These are phyloP conservation scores for Pythium chondricola DNA, from an alignment of 352 stramenopile species.

Conservation along the genomic window DNA sequence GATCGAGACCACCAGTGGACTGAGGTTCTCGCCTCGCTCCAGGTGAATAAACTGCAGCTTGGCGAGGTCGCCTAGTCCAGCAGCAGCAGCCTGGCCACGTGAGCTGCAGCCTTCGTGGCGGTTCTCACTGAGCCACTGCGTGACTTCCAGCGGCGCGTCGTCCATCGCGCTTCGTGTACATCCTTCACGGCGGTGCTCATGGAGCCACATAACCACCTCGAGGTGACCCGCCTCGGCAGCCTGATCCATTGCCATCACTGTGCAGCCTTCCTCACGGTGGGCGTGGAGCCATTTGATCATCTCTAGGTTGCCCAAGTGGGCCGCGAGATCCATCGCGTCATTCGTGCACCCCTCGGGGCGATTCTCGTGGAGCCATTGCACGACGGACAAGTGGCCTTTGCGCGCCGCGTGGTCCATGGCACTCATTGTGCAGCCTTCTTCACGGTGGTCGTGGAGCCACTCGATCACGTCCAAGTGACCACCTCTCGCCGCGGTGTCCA, in stretches of 20 bases:
- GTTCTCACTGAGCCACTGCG: constrained; percentile 22
- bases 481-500: constrained; percentile 15
- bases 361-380: constrained; percentile 24
- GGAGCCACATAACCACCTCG: constrained; percentile 25
- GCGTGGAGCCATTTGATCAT: constrained; percentile 26
- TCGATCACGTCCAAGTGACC: constrained; percentile 21
- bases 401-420: constrained; percentile 22
- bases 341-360: constrained; percentile 21
- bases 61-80: constrained; percentile 16
- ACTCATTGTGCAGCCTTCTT: constrained; percentile 25
- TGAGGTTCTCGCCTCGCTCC: constrained; percentile 16
- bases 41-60: constrained; percentile 23
- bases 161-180: constrained; percentile 23
- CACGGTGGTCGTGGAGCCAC: constrained; percentile 23
- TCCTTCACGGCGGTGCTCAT: constrained; percentile 20
- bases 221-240: constrained; percentile 18
- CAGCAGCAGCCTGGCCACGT: constrained; percentile 13
- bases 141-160: constrained; percentile 19
- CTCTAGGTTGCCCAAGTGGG: constrained; percentile 11
- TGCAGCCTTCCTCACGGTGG: constrained; percentile 22
- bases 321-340: constrained; percentile 22
- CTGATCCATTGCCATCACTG: constrained; percentile 23
- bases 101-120: constrained; percentile 16
- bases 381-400: constrained; percentile 17
- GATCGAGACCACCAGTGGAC: constrained; percentile 13